Conservation (phyloP, 2,329 filamentous ascomycete species). For the Colletotrichum zoysiae region DNA sequence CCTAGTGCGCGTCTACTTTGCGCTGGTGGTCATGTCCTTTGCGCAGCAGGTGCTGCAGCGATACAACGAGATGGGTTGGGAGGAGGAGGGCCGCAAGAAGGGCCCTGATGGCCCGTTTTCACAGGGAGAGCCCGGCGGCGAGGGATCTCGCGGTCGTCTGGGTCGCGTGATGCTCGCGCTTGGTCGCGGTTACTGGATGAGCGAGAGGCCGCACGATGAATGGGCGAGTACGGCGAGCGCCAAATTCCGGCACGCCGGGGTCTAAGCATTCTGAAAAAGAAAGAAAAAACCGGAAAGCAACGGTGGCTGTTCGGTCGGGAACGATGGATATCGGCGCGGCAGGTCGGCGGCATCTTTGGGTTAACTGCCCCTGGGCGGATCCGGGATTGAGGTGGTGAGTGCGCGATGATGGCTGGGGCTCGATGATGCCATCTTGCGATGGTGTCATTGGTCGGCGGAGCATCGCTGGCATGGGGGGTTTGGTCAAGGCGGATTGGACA, state of each 20-base stretch:
- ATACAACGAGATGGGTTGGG: conserved; percentile 40
- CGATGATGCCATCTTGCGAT: conserved; percentile 37
- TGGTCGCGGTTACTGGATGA: conserved; percentile 85
- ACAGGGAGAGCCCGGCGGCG: conserved; percentile 76
- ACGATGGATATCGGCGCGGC: conserved; percentile 36
- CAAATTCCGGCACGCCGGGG: conserved; percentile 37
- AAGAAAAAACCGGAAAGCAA: neutral
- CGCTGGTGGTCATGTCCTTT: conserved; percentile 85
- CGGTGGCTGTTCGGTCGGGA: neutral
- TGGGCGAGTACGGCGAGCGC: conserved; percentile 76
- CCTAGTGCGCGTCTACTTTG: conserved; percentile 84
- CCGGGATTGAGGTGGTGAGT: conserved; percentile 5
- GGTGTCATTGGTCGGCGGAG: conserved; percentile 22
- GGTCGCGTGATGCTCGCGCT: conserved; percentile 84
- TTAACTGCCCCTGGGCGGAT: conserved; percentile 2
- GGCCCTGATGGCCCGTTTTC: conserved; percentile 73
- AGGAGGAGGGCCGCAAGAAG: conserved; percentile 51
- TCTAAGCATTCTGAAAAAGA: conserved; percentile 5
- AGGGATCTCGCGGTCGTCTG: conserved; percentile 82
- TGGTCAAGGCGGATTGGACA: conserved; percentile 16
- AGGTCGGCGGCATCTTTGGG: conserved; percentile 36
- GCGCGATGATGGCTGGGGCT: conserved; percentile 18
- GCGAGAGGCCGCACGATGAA: conserved; percentile 72
- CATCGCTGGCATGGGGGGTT: conserved; percentile 11
- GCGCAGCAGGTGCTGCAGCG: conserved; percentile 79